Percentiles rank a stretch among this genome's conserved stretches.
These are phyloP conservation scores for Cytospora chrysosperma DNA, from an alignment of 2,329 filamentous ascomycete species.

Conservation along the genomic window DNA sequence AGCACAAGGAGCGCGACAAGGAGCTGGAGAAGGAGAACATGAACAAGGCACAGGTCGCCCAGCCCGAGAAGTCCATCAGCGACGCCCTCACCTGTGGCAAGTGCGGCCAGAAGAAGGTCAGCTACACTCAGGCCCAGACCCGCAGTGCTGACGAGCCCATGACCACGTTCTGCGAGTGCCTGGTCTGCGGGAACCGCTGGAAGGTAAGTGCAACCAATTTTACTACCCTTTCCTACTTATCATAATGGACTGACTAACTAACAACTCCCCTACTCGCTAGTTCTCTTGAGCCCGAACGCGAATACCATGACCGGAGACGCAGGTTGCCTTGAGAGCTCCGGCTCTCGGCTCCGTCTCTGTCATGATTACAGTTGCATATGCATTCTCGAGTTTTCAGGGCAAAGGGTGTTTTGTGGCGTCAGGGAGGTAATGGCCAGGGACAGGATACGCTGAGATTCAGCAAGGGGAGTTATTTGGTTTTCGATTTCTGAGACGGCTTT, in stretches of 20 bases:
- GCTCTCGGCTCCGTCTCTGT: not conserved
- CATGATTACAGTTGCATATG: constrained; percentile 2
- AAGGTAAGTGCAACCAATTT: constrained; percentile 52
- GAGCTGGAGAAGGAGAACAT: constrained; percentile 88
- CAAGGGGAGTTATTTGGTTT: constrained; percentile 16
- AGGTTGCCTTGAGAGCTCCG: not conserved
- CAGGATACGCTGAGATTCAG: constrained; percentile 18
- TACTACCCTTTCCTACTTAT: constrained; percentile 28
- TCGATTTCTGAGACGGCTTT: not conserved
- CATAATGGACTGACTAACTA: constrained; percentile 16
- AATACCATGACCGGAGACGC: not conserved
- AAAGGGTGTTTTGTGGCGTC: constrained; percentile 23
- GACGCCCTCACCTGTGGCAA: constrained; percentile 85
- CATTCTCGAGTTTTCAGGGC: constrained; percentile 2
- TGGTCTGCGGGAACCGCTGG: constrained; percentile 68
- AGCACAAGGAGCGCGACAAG: constrained; percentile 73
- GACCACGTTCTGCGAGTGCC: constrained; percentile 74
- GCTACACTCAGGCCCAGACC: constrained; percentile 95
- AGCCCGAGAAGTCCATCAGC: constrained; percentile 87
- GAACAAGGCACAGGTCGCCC: constrained; percentile 93
- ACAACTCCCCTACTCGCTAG: constrained; percentile 21
- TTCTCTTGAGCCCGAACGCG: constrained; percentile 30
- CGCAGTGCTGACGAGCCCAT: constrained; percentile 92
- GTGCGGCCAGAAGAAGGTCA: constrained; percentile 91
- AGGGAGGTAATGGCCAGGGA: constrained; percentile 14